Evolutionary conservation across 371 early-diverging fungal genomes (phyloP), one percentile per base, ranked within the genome.

Genomic region (Mucor racemosus): DNA sequence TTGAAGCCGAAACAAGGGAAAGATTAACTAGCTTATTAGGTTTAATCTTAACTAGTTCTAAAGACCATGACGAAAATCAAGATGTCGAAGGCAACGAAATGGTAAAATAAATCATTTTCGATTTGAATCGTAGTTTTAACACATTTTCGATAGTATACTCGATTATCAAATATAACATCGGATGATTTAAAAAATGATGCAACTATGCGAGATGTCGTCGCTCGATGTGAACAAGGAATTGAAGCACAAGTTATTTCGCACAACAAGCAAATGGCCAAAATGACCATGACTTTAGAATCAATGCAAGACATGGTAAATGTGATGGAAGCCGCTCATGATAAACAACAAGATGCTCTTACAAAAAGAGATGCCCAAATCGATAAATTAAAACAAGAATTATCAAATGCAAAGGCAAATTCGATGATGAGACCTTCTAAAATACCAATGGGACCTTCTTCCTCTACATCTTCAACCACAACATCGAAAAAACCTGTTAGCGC

Each of bases 1-100:
- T 73, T 56, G 81, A 80, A 60, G 73, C 71, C 0, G 81, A 77
- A 58, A 76, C 81, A 19, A 60, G 65, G 41, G 71, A 74, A 67
- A 48, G 81, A 50, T 61, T 80, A 10, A 71, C 67, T 33, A 76
- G 69, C 21, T 54, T 80, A 5, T 66, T 80, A 8, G 57, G 76
- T 10, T 39, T 80, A 3, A 77, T 80, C 26, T 53, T 80, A 15
- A 80, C 76, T 5, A 77, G 78, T 19, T 71, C 78, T 4, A 75
- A 77, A 71, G 67, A 46, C n/a, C 35, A 35, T 46, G 54, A 59
- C 56, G 59, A 61, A 33, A 7, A 50, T 53, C 34, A 19, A 5
- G 31, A 38, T 31, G 17, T 15, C n/a, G n/a, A 35, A 26, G 17
- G 13, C 31, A 26, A 54, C 7, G 54, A 60, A 1, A 53, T 35